Base-by-base conservation (phyloP, 2,329 filamentous ascomycete genomes). In the Eutypella sp. region DNA sequence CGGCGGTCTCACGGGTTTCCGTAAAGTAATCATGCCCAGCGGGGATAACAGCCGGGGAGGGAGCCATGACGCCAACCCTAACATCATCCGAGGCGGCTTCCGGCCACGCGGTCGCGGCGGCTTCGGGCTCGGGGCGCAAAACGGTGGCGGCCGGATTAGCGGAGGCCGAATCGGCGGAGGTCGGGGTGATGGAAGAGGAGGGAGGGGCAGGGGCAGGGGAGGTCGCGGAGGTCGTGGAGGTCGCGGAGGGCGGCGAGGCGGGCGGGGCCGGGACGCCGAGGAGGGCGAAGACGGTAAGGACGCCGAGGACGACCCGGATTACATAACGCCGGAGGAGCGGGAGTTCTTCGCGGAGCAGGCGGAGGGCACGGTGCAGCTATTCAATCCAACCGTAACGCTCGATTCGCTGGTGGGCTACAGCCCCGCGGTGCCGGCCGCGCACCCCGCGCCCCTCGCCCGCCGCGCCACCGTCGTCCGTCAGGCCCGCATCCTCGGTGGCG, bases 401-500 rank as follows among this genome's bases (percentile, higher is more conserved):
- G 59, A 58, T 40, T 54, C 62, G 20, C 62, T 73, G 37, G 49
- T 55, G 22, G 67, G 66, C 37, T 67, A 64, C 59, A 66, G 63
- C 8, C 67, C 69, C 10, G 64, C 66, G 5, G 45, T 70, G n/a
- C 61, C 67, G 2, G 62, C 53, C 24, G 20, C 56, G 18, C 49
- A n/a, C n/a, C n/a, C 57, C 34, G 57, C 60, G 41, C 46, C 57
- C 19, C 50, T 63, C 41, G 65, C 61, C 40, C 55, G 58, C 45
- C 56, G 62, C 38, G 64, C 65, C 53, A 56, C 62, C 16, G 67
- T 60, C 8, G 38, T 71, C 40, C 64, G 65, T 15, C 59, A 62
- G 50, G 67, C 71, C 58, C 63, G 69, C 15, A 51, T 71, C 36
- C 56, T 73, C 39, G 67, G 63, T 10, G 64, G 68, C 45, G 70